phyloP scores from a whole-genome alignment of 2,329 filamentous ascomycete species.

The Arthrobotrys musiformis region DNA sequence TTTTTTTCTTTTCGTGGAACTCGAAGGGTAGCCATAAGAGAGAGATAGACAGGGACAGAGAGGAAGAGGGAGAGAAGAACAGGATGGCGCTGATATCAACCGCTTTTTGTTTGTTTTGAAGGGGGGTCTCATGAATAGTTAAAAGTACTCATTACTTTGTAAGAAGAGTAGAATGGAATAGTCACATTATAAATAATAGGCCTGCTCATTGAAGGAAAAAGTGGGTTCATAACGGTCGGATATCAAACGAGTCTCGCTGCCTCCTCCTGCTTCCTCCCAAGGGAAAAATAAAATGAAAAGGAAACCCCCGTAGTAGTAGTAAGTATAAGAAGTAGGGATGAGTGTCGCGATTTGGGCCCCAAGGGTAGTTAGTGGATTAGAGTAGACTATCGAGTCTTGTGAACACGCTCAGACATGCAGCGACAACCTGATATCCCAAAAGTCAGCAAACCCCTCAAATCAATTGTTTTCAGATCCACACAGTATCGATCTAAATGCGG shows the following conservation, averaged over 20 bases:
- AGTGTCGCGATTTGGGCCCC: neutral
- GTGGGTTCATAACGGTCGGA: constrained; percentile 39
- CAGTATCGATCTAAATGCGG: too few relatives aligned
- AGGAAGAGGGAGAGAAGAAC: neutral
- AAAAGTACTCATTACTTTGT: constrained; percentile 22
- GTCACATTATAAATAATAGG: constrained; percentile 48
- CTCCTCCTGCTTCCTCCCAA: constrained; percentile 17
- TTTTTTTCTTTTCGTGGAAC: constrained; percentile 9
- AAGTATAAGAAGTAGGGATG: neutral
- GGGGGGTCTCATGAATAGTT: constrained; percentile 5
- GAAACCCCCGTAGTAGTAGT: neutral
- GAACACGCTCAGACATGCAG: constrained; percentile 96
- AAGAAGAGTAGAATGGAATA: constrained; percentile 22
- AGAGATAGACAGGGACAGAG: neutral
- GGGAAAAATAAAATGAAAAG: constrained; percentile 5
- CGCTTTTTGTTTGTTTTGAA: neutral
- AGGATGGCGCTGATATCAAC: neutral
- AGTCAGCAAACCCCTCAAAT: neutral
- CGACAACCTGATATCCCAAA: constrained; percentile 73
- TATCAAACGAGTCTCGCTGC: constrained; percentile 23
- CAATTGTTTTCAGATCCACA: neutral
- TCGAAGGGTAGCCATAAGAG: neutral
- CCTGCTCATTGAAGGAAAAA: constrained; percentile 39
- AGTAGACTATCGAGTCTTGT: constrained; percentile 95
- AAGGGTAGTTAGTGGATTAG: constrained; percentile 64